Conservation (phyloP, 228 moss, liverwort and hornwort species). For the Sphagnum magellanicum region DNA sequence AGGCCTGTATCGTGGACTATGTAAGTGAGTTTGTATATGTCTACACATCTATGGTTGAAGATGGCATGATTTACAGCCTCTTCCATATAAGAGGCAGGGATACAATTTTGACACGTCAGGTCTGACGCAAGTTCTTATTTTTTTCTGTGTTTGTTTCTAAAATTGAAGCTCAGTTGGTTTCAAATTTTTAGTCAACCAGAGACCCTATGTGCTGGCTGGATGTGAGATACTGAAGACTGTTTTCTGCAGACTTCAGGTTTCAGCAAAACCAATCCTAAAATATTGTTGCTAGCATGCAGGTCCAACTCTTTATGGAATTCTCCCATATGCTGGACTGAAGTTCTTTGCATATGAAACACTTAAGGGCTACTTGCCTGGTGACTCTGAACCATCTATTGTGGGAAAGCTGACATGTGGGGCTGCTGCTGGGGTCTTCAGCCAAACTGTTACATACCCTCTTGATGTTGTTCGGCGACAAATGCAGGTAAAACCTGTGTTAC, state of each 20-base stretch:
- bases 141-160: too few relatives aligned
- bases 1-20: conserved; percentile 87
- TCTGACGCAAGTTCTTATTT: too few relatives aligned
- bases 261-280: too few relatives aligned
- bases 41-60: too few relatives aligned
- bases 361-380: conserved; percentile 53
- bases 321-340: conserved; percentile 89
- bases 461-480: conserved; percentile 92
- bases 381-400: conserved; percentile 55
- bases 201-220: too few relatives aligned
- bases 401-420: conserved; percentile 85
- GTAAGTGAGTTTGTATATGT: conserved; percentile 25
- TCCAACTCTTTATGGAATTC: conserved; percentile 80
- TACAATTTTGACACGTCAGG: too few relatives aligned
- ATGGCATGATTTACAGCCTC: too few relatives aligned
- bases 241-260: too few relatives aligned
- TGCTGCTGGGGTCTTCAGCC: conserved; percentile 75
- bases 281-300: conserved; percentile 24
- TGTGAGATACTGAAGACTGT: too few relatives aligned
- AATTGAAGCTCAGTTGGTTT: too few relatives aligned
- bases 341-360: conserved; percentile 81
- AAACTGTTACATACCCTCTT: conserved; percentile 83
- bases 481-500: conserved; percentile 43
- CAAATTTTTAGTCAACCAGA: too few relatives aligned
- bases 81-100: too few relatives aligned